Evolutionary conservation across 208 protist genomes (phyloP).

Genomic region (Leishmania amazonensis): DNA sequence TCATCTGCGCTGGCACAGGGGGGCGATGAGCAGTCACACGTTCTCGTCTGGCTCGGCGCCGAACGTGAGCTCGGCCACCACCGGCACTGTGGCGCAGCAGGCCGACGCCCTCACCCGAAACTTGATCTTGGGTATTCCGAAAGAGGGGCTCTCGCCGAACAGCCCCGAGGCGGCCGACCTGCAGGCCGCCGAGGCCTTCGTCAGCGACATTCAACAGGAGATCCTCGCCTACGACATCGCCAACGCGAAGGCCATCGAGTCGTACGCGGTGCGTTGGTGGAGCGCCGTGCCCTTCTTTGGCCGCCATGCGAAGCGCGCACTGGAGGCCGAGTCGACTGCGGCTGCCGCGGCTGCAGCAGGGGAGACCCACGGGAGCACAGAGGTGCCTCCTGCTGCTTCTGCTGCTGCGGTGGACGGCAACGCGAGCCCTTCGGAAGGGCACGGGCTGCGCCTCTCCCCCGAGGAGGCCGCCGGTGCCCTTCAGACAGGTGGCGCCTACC

Average conservation of each 20-base stretch:
- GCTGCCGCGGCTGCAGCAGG: background rate
- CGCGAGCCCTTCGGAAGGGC: background rate
- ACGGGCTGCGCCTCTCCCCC: constrained; percentile 21
- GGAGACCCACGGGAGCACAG: background rate
- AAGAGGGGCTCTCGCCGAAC: constrained; percentile 50
- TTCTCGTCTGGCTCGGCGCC: constrained; percentile 15
- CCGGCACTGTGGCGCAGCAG: constrained; percentile 40
- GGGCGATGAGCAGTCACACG: constrained; percentile 15
- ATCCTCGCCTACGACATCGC: constrained; percentile 84
- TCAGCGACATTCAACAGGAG: constrained; percentile 78
- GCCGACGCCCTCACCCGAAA: constrained; percentile 68
- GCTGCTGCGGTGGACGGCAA: background rate
- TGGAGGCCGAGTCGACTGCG: constrained; percentile 40
- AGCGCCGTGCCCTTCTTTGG: constrained; percentile 61
- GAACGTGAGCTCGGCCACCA: constrained; percentile 18
- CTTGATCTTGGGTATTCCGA: constrained; percentile 71
- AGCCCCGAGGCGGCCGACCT: constrained; percentile 68
- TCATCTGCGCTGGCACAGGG: background rate
- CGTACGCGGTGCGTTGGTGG: constrained; percentile 65
- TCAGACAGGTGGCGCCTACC: constrained; percentile 31
- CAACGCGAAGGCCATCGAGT: constrained; percentile 80
- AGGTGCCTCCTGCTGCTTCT: background rate
- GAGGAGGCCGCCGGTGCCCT: constrained; percentile 32
- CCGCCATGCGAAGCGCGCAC: constrained; percentile 35
- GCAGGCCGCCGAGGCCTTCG: constrained; percentile 76